Evolutionary conservation across 1,284 basidiomycete genomes (phyloP), one percentile per base, ranked within the genome.

Genomic region (Trichosporon sp.): DNA sequence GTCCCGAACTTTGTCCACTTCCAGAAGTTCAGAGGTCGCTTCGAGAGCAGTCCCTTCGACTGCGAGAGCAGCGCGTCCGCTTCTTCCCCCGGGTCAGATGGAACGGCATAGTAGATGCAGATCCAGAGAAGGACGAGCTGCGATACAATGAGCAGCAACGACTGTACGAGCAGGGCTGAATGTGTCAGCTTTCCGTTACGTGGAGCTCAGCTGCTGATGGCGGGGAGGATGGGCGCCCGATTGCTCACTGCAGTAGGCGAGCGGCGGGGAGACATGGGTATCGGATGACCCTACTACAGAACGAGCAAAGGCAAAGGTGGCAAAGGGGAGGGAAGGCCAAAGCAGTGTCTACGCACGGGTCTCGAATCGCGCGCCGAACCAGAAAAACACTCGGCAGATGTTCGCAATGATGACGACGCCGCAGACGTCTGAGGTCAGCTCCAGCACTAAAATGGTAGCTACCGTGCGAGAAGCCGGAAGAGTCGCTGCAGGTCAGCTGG

Each of bases 331-430:
- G 63, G 65, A n/a, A 32, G 63, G 62, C 31, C 4, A 62, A 44
- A 42, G 18, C 21, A 34, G n/a, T 9, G 29, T 6, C 2, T 56
- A 72, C 79, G 65, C 58, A 83, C 82, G 77, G 7, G 81, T 79
- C 70, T 86, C 85, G 71, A 86, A 86, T 3, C 82, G 77, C 58
- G 84, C 83, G 1, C 85, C 85, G 35, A 86, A 81, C 83, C 84
- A 86, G 77, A 84, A 86, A 77, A 84, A 83, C 58, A 80, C 74
- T 44, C 84, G 76, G 42, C 80, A 81, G 66, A 83, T 81, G 73
- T 84, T 84, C 25, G 84, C 83, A 63, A 84, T 79, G 34, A 83
- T 75, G 27, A 83, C 67, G 31, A 81, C 80, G 6, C 80, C 79
- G 71, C 78, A 81, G 27, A 81, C 78, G 66, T 82, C 80, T 81